Evolutionary conservation across 2,329 filamentous ascomycete genomes (phyloP).

Genomic region (Penicillium freii): DNA sequence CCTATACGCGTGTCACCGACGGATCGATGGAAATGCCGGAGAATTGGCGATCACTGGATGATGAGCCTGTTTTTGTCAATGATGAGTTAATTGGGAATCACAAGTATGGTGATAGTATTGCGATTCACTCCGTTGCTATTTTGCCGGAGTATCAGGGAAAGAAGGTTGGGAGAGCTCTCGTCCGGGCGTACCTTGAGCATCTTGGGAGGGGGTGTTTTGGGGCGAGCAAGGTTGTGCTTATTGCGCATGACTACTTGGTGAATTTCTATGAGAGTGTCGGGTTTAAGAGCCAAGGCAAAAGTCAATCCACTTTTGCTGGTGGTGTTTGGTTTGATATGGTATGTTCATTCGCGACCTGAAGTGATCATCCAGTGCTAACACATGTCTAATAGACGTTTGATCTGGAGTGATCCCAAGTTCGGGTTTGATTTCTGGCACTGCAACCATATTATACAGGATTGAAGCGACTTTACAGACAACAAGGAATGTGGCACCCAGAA

Average conservation of each 20-base stretch:
- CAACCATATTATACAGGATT: not conserved
- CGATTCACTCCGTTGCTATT: conserved; percentile 19
- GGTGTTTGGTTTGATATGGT: conserved; percentile 19
- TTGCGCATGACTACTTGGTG: conserved; percentile 20
- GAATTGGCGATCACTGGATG: conserved; percentile 11
- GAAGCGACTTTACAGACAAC: not conserved
- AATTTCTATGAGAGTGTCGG: conserved; percentile 18
- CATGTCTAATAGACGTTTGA: not conserved
- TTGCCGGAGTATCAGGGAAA: conserved; percentile 16
- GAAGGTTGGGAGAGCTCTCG: conserved; percentile 14
- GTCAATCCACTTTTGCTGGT: conserved; percentile 16
- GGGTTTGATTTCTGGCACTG: not conserved
- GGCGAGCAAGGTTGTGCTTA: conserved; percentile 10
- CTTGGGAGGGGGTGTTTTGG: not conserved
- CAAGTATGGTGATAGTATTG: conserved; percentile 10
- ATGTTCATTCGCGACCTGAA: not conserved
- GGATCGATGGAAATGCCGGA: conserved; percentile 19
- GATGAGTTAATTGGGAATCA: conserved; percentile 18
- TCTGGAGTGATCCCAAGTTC: not conserved
- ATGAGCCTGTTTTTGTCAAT: conserved; percentile 1
- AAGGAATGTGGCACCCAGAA: not conserved
- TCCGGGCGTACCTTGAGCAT: conserved; percentile 13
- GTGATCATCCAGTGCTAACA: not conserved
- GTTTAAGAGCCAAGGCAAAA: conserved; percentile 13
- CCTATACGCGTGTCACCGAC: conserved; percentile 10